Conservation (phyloP, 495 filamentous ascomycete genomes). For the Hypoxylon trugodes region DNA sequence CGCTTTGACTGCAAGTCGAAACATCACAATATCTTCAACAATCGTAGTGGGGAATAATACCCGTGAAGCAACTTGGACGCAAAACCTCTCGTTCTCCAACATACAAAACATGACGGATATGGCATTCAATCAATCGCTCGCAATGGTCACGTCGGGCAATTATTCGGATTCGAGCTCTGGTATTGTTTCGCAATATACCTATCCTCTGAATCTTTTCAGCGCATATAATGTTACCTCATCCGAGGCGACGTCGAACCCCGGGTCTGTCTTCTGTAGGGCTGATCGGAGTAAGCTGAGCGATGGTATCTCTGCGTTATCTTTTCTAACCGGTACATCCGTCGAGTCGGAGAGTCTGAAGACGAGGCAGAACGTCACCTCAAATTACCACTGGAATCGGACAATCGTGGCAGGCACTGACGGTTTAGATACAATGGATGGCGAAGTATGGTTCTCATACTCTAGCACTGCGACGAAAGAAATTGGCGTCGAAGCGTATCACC, state of each 20-base stretch:
- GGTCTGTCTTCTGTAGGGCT: conserved; percentile 38
- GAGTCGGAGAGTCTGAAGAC: conserved; percentile 22
- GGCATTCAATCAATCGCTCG: conserved; percentile 69
- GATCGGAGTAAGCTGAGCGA: conserved; percentile 37
- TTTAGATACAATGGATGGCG: conserved; percentile 38
- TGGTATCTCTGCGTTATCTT: conserved; percentile 32
- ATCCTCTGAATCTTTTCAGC: conserved; percentile 43
- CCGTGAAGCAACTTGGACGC: conserved; percentile 62
- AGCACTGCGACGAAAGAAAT: background rate
- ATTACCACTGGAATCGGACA: conserved; percentile 42
- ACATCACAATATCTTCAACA: conserved; percentile 61
- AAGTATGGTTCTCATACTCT: conserved; percentile 39
- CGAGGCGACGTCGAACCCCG: conserved; percentile 39
- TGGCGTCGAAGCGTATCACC: conserved; percentile 23
- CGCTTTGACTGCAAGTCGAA: conserved; percentile 63
- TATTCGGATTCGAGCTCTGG: conserved; percentile 57
- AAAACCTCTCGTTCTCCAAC: conserved; percentile 67
- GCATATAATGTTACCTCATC: conserved; percentile 37
- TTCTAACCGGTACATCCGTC: conserved; percentile 28
- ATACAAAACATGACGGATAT: conserved; percentile 63
- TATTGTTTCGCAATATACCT: conserved; percentile 43
- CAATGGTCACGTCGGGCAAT: conserved; percentile 67
- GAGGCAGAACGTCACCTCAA: conserved; percentile 41
- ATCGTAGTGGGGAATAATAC: conserved; percentile 55
- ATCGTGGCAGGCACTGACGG: conserved; percentile 37